phyloP scores from a whole-genome alignment of 1,284 basidiomycete species.

The Rhodotorula glutinis region DNA sequence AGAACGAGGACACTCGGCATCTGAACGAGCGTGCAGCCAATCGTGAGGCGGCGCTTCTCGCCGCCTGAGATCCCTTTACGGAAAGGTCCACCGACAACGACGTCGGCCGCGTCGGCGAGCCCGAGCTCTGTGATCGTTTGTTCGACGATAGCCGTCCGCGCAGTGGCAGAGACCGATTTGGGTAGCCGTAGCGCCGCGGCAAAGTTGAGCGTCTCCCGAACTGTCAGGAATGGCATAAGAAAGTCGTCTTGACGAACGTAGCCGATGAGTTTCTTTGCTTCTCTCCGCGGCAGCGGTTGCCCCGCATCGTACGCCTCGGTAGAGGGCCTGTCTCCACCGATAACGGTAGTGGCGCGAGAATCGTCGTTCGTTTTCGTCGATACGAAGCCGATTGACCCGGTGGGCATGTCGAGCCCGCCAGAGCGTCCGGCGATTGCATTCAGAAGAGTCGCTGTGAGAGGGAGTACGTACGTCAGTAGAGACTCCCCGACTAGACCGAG shows the following conservation, averaged over 20 bases:
- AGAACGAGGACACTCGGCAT: constrained; percentile 74
- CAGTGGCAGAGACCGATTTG: constrained; percentile 46
- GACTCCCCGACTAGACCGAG: no score
- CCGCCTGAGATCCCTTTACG: constrained; percentile 74
- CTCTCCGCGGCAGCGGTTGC: no score
- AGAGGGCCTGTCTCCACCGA: not conserved
- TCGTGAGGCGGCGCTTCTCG: constrained; percentile 73
- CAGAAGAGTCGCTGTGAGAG: constrained; percentile 15
- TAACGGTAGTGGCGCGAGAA: not conserved
- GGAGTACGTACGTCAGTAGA: no score
- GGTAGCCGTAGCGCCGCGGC: constrained; percentile 56
- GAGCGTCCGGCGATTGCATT: constrained; percentile 25
- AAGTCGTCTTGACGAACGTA: constrained; percentile 38
- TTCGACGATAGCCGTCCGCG: constrained; percentile 52
- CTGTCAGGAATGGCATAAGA: constrained; percentile 37
- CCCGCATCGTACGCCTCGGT: not conserved
- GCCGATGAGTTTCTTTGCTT: constrained; percentile 25
- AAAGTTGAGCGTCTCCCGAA: constrained; percentile 55
- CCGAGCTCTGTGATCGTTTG: constrained; percentile 57
- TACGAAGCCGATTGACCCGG: constrained; percentile 17
- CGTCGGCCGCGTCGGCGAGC: constrained; percentile 55
- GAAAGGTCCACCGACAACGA: constrained; percentile 53
- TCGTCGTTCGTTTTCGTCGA: not conserved
- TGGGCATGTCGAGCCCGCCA: constrained; percentile 17
- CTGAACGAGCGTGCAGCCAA: constrained; percentile 66